phyloP scores from a whole-genome alignment of 225 moss, liverwort and hornwort genomes.

The Climacium dendroides region DNA sequence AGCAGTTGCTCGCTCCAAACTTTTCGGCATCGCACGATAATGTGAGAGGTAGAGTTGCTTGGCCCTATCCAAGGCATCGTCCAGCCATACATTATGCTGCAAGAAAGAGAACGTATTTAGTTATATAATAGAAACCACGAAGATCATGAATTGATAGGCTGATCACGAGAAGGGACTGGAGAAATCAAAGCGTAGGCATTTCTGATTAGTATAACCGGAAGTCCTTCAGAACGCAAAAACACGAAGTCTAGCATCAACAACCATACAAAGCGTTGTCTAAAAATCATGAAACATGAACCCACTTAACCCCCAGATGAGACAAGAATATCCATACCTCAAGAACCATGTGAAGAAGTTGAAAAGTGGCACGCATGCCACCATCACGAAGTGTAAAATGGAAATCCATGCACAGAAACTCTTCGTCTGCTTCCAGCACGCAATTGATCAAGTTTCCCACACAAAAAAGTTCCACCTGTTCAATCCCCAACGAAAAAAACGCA shows the following conservation, averaged over 20 bases:
- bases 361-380: slow-evolving; percentile 99
- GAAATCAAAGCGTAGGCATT: neutral
- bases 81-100: slow-evolving; percentile 98
- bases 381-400: slow-evolving; percentile 98
- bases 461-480: slow-evolving; percentile 90
- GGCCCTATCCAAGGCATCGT: slow-evolving; percentile 97
- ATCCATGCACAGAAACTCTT: slow-evolving; percentile 99
- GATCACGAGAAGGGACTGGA: neutral
- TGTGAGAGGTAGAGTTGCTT: slow-evolving; percentile 97
- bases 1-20: slow-evolving; percentile 95
- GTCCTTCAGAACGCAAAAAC: neutral
- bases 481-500: neutral
- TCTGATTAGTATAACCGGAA: neutral
- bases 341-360: slow-evolving; percentile 97
- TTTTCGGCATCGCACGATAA: slow-evolving; percentile 96
- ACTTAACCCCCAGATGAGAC: neutral
- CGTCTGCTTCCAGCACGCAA: slow-evolving; percentile 97
- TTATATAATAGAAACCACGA: neutral
- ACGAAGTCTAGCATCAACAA: neutral
- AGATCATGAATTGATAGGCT: neutral
- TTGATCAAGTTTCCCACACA: slow-evolving; percentile 98
- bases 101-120: neutral
- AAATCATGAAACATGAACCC: neutral
- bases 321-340: slow-evolving; percentile 54
- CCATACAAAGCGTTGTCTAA: neutral